Conservation (phyloP, 768 basidiomycete genomes). For the Amanita fuliginea region DNA sequence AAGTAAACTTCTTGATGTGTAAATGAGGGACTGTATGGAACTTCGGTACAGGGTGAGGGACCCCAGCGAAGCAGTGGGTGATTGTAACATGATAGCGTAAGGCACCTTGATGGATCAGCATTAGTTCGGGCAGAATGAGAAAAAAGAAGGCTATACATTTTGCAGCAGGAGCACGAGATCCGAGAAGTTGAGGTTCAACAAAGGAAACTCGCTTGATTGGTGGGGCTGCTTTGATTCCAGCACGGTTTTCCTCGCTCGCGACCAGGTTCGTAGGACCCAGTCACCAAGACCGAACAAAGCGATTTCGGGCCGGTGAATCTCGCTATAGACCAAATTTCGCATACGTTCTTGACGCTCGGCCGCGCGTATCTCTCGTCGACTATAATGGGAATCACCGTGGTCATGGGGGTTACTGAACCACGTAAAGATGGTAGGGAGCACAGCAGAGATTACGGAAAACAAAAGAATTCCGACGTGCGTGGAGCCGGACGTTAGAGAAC, state of each 20-base stretch:
- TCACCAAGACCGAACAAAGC: conserved; percentile 74
- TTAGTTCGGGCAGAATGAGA: conserved; percentile 6
- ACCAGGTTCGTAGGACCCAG: conserved; percentile 79
- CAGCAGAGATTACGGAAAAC: conserved; percentile 49
- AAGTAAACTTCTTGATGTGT: conserved; percentile 50
- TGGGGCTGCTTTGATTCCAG: conserved; percentile 42
- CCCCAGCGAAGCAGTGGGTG: conserved; percentile 66
- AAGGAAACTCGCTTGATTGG: conserved; percentile 30
- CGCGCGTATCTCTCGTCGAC: conserved; percentile 47
- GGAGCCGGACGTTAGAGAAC: conserved; percentile 48
- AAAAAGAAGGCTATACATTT: conserved; percentile 41
- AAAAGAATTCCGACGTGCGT: conserved; percentile 46
- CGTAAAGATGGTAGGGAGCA: conserved; percentile 48
- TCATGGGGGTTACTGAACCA: conserved; percentile 33
- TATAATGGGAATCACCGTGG: conserved; percentile 33
- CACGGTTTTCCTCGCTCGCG: conserved; percentile 46
- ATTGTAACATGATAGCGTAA: conserved; percentile 59
- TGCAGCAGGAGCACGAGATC: conserved; percentile 57
- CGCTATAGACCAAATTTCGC: conserved; percentile 66
- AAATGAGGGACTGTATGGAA: conserved; percentile 63
- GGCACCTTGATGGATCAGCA: conserved; percentile 43
- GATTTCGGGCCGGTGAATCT: conserved; percentile 69
- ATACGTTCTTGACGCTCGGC: conserved; percentile 66
- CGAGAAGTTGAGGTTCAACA: conserved; percentile 48
- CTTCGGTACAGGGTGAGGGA: conserved; percentile 75